These are phyloP conservation scores for Trichoderma sp. DNA, from an alignment of 2,329 filamentous ascomycete species.

Conservation along the genomic window DNA sequence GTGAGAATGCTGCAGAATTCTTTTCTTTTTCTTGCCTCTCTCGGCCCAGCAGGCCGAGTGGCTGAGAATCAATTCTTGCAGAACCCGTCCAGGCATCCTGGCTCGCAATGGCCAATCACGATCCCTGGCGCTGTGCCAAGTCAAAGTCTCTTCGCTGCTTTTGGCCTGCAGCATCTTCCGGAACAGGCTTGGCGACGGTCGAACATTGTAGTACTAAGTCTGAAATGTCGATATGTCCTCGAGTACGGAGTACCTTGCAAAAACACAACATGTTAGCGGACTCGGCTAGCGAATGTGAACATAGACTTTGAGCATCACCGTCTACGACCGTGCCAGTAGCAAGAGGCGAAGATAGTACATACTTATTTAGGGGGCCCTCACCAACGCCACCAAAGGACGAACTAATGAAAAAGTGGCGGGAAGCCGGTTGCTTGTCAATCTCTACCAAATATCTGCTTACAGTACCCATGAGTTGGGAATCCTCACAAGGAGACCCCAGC, in stretches of 20 bases:
- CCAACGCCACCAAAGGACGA: neutral
- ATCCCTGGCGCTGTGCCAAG: neutral
- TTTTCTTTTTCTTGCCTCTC: neutral
- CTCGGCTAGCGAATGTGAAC: neutral
- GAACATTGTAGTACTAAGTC: neutral
- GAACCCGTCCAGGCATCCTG: neutral
- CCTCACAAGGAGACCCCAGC: neutral
- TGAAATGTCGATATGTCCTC: neutral
- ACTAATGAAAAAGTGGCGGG: neutral
- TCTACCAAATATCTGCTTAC: neutral
- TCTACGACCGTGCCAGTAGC: neutral
- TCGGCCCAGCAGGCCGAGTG: neutral
- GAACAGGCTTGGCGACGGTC: neutral
- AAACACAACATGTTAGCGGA: neutral
- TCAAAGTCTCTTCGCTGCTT: neutral
- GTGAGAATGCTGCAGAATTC: constrained; percentile 3
- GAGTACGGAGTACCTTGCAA: too few species aligned
- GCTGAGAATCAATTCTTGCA: constrained; percentile 8
- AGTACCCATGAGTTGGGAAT: neutral
- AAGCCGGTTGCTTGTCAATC: neutral
- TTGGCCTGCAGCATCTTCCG: constrained; percentile 8
- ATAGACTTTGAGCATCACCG: neutral
- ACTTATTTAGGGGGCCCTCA: neutral
- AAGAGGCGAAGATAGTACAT: neutral
- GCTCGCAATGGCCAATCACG: neutral